These are phyloP conservation scores for Talaromyces ruber DNA, from an alignment of 495 filamentous ascomycete genomes.

Conservation along the genomic window DNA sequence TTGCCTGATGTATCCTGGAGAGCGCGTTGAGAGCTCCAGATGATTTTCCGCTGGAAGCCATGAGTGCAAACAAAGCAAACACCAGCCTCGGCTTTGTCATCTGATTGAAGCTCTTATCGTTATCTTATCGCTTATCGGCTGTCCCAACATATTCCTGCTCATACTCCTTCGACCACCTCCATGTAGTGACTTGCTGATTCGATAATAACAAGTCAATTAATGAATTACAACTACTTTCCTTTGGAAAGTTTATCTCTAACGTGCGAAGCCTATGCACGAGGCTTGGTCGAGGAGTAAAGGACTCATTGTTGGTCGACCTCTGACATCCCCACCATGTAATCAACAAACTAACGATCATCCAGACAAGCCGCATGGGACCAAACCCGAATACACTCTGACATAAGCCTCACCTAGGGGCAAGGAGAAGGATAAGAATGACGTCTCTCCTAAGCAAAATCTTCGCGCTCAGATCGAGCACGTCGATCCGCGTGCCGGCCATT, in stretches of 20 bases:
- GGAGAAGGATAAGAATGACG: background rate
- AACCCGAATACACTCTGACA: background rate
- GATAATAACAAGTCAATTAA: background rate
- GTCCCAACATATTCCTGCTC: background rate
- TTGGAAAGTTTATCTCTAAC: background rate
- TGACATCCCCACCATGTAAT: background rate
- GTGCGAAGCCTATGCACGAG: background rate
- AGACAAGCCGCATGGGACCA: background rate
- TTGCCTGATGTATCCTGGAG: background rate
- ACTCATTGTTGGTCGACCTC: background rate
- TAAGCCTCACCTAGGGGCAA: background rate
- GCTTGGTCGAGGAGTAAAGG: background rate
- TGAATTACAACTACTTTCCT: background rate
- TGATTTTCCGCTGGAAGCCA: background rate
- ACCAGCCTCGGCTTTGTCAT: background rate
- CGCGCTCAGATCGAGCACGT: background rate
- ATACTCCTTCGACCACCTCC: background rate
- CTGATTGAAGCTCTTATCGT: background rate
- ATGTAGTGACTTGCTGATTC: background rate
- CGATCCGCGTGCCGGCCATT: slow-evolving; percentile 47
- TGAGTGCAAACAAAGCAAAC: slow-evolving; percentile 2
- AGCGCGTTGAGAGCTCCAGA: background rate
- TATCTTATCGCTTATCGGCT: slow-evolving; percentile 4
- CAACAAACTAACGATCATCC: background rate
- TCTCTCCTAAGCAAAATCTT: background rate